Evolutionary conservation across 495 filamentous ascomycete genomes (phyloP).

Genomic region (Penicillium roqueforti): DNA sequence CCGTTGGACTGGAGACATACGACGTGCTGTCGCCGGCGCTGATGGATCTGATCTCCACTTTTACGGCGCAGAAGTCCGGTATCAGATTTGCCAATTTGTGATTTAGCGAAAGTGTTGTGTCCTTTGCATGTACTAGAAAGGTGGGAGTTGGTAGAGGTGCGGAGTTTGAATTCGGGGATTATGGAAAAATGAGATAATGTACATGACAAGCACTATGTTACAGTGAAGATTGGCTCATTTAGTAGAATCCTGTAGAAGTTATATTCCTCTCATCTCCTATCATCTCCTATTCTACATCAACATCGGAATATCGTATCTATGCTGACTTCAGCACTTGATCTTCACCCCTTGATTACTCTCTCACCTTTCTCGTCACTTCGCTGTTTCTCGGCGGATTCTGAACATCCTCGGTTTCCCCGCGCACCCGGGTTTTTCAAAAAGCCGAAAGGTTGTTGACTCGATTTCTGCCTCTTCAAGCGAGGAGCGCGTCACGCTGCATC

Average conservation of each 20-base stretch:
- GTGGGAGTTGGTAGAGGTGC: neutral
- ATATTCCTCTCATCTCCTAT: neutral
- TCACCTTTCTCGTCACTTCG: no score
- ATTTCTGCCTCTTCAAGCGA: neutral
- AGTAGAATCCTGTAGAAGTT: neutral
- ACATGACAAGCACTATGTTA: neutral
- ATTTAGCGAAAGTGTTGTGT: neutral
- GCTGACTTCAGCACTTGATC: neutral
- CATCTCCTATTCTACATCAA: no score
- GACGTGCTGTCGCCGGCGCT: slow-evolving; percentile 52
- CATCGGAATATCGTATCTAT: neutral
- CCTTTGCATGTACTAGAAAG: neutral
- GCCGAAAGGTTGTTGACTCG: neutral
- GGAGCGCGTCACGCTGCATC: neutral
- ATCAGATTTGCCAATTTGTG: slow-evolving; percentile 23
- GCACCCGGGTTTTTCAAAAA: no score
- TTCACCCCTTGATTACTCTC: no score
- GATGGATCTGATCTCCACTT: slow-evolving; percentile 57
- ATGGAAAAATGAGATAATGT: neutral
- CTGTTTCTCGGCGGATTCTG: no score
- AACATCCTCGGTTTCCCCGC: no score
- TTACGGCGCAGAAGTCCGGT: slow-evolving; percentile 44
- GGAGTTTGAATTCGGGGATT: neutral
- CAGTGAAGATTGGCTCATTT: neutral
- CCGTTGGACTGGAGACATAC: slow-evolving; percentile 50